A percentile compares a stretch with the other conserved stretches of the same genome.
phyloP scores from a whole-genome alignment of 192 early-diverging fungal species.

The Backusella liffmaniae region DNA sequence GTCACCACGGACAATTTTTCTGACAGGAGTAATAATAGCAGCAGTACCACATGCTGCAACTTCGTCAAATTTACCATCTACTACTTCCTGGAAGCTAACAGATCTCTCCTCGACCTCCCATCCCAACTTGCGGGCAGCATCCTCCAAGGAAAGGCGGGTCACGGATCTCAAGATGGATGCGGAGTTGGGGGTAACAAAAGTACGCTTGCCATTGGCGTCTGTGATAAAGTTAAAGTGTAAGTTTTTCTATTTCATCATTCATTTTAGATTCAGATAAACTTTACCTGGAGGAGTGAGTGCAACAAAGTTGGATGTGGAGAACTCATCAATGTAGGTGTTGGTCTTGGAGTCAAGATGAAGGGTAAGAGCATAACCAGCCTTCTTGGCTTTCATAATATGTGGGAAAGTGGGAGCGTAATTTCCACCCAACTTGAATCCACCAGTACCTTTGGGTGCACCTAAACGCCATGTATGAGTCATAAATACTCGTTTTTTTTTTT shows the following conservation, averaged over 20 bases:
- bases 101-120: slow-evolving; percentile 59
- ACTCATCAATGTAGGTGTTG: slow-evolving; percentile 67
- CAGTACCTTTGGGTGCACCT: slow-evolving; percentile 55
- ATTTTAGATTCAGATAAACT: not conserved
- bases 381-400: slow-evolving; percentile 58
- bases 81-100: slow-evolving; percentile 57
- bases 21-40: slow-evolving; percentile 72
- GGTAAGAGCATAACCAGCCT: slow-evolving; percentile 65
- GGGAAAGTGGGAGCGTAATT: slow-evolving; percentile 71
- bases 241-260: not conserved
- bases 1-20: slow-evolving; percentile 59
- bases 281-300: slow-evolving; percentile 56
- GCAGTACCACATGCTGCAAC: slow-evolving; percentile 75
- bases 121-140: slow-evolving; percentile 60
- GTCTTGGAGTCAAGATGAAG: slow-evolving; percentile 72
- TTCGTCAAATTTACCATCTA: slow-evolving; percentile 59
- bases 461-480: not conserved
- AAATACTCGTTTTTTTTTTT: not conserved
- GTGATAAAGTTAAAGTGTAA: not conserved
- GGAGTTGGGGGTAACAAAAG: slow-evolving; percentile 70
- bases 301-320: slow-evolving; percentile 78
- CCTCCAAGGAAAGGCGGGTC: slow-evolving; percentile 62
- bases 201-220: slow-evolving; percentile 37
- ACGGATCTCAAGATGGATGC: slow-evolving; percentile 61
- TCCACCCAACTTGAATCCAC: slow-evolving; percentile 68